phyloP scores from a whole-genome alignment of 768 basidiomycete genomes.

The Pluteus cervinus region DNA sequence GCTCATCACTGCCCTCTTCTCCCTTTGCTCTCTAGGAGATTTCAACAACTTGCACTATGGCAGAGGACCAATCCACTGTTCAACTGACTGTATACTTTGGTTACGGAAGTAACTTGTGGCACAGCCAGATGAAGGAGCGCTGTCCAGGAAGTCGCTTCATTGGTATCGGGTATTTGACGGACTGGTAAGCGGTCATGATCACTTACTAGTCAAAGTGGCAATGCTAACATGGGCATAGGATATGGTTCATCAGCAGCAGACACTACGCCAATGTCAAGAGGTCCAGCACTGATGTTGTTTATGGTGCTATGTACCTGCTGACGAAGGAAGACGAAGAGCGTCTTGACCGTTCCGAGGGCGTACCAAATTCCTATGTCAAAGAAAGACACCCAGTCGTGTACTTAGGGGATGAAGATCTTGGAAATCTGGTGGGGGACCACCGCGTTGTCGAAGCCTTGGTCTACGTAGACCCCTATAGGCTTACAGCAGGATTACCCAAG shows the following conservation, averaged over 20 bases:
- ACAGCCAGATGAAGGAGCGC: constrained; percentile 40
- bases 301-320: constrained; percentile 37
- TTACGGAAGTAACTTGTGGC: constrained; percentile 47
- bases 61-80: too few relatives aligned
- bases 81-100: constrained; percentile 38
- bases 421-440: not conserved
- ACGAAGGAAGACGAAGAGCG: constrained; percentile 31
- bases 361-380: constrained; percentile 32
- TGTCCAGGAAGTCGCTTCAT: constrained; percentile 37
- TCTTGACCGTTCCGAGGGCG: constrained; percentile 38
- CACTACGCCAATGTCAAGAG: constrained; percentile 41
- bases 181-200: constrained; percentile 28
- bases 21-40: too few relatives aligned
- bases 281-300: constrained; percentile 33
- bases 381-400: too few relatives aligned
- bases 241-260: constrained; percentile 38
- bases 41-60: too few relatives aligned
- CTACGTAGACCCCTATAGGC: constrained; percentile 33
- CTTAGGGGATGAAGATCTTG: constrained; percentile 17
- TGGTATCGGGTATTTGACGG: constrained; percentile 31
- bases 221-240: constrained; percentile 23
- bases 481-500: constrained; percentile 23
- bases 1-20: too few relatives aligned
- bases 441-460: constrained; percentile 31
- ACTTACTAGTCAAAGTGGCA: not conserved